Base-by-base conservation (phyloP, 1,284 basidiomycete genomes). In the Papiliotrema terrestris region DNA sequence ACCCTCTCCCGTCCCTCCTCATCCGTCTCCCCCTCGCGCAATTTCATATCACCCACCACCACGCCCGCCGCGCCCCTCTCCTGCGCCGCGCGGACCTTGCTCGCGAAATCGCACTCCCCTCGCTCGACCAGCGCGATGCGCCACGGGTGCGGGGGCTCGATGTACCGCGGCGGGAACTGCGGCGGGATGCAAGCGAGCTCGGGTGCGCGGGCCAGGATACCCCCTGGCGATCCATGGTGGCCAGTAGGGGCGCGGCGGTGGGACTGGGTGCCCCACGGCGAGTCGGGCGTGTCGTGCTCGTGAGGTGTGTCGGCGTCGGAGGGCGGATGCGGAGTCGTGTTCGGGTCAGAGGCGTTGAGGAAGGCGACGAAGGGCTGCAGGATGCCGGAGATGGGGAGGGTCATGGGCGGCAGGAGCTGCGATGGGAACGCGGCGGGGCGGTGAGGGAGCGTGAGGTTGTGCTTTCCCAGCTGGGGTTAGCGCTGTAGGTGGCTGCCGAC, bases 101-200 rank as follows among this genome's bases (percentile, higher is more conserved):
- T 86, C 14, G 89, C 86, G 70, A 96, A 96, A 52, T 90, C 85
- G 69, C 92, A 96, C 46, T 83, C 79, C 0, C 91, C 91, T 45
- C 92, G 80, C 72, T 93, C 88, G 0, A 94, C 84, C 45, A 95
- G 80, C 0, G 89, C 92, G 68, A 95, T 87, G 84, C 49, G 51
- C 32, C 43, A 58, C 8, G 64, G 66, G 9, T 42, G 22, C 8
- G 49, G 15, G 2, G 62, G 61, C 2, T 56, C 54, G 2, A 26
- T 4, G 45, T 54, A 60, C 44, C 65, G 63, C 20, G 62, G 57
- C 4, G 66, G 65, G 52, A 58, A 64, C 1, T 56, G 41, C 17
- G 62, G 62, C 3, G 69, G 59, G 6, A 67, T 35, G 46, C 71
- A 74, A 0, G 61, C 66, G 26, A 59, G 55, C 36, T 59, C 49